Percentiles rank a stretch among this genome's conserved stretches.
Evolutionary conservation across 78 protist genomes (phyloP).

Genomic region (Polysphondylium violaceum): DNA sequence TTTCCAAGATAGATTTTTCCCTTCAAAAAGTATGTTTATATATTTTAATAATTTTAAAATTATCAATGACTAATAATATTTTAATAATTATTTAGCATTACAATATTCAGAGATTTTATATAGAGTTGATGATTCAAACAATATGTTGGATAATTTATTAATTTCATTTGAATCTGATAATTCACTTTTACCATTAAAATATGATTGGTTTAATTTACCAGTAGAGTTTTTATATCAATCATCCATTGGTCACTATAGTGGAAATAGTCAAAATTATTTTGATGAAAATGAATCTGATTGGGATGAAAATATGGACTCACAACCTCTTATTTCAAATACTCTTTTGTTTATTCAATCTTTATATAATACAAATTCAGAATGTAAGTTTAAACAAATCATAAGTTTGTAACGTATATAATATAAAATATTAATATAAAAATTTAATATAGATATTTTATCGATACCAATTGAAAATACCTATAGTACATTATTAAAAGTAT

Average conservation of each 20-base stretch:
- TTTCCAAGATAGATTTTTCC: constrained; percentile 64
- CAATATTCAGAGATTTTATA: constrained; percentile 18
- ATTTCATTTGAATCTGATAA: constrained; percentile 56
- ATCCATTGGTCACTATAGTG: background rate
- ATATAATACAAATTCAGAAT: constrained; percentile 21
- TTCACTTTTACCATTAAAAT: constrained; percentile 54
- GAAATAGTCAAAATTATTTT: constrained; percentile 10
- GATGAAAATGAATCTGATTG: constrained; percentile 49
- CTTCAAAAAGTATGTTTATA: constrained; percentile 19
- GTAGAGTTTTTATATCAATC: constrained; percentile 50
- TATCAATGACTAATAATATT: background rate
- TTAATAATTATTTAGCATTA: constrained; percentile 18
- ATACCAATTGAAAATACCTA: constrained; percentile 51
- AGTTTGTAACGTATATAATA: background rate
- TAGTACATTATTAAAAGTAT: constrained; percentile 44
- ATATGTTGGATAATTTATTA: constrained; percentile 8
- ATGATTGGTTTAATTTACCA: constrained; percentile 75
- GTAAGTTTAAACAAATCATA: background rate
- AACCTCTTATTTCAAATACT: constrained; percentile 25
- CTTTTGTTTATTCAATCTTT: constrained; percentile 33
- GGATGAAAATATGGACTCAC: constrained; percentile 43
- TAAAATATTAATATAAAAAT: background rate
- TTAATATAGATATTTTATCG: constrained; percentile 55
- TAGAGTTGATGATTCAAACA: constrained; percentile 5
- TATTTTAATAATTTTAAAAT: background rate